These are phyloP conservation scores for Quercus rubra DNA, from an alignment of 306 rosid species.

Conservation along the genomic window DNA sequence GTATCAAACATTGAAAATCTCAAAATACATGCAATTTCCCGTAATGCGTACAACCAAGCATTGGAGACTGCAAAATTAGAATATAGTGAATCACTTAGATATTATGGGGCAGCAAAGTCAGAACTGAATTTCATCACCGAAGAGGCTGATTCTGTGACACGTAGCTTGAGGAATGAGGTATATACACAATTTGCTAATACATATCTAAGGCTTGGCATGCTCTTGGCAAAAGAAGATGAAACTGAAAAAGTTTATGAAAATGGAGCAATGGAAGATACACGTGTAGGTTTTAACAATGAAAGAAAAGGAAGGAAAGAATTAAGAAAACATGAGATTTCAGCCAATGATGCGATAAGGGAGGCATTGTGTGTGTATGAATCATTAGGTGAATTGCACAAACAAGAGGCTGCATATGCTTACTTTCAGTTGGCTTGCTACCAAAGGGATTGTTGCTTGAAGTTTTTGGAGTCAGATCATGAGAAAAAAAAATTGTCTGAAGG, in stretches of 20 bases:
- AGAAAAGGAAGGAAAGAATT: constrained; percentile 47
- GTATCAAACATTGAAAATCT: constrained; percentile 64
- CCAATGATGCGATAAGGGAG: constrained; percentile 89
- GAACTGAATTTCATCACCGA: constrained; percentile 54
- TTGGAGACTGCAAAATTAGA: constrained; percentile 74
- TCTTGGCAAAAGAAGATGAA: constrained; percentile 81
- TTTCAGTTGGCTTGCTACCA: constrained; percentile 89
- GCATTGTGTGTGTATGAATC: constrained; percentile 82
- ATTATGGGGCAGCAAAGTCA: constrained; percentile 80
- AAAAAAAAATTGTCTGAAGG: constrained; percentile 44
- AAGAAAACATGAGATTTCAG: constrained; percentile 82
- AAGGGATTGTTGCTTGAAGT: constrained; percentile 79
- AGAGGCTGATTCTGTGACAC: constrained; percentile 36
- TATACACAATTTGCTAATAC: constrained; percentile 85
- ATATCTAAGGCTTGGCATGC: constrained; percentile 91
- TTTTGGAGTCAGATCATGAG: constrained; percentile 58
- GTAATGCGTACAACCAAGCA: constrained; percentile 58
- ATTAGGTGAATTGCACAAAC: constrained; percentile 80
- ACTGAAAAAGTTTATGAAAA: constrained; percentile 66
- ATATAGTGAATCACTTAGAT: constrained; percentile 79
- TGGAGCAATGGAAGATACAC: constrained; percentile 44
- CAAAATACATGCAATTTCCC: constrained; percentile 49
- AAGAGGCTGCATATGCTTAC: constrained; percentile 91
- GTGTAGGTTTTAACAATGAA: constrained; percentile 26
- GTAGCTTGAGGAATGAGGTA: constrained; percentile 69